These are phyloP conservation scores for Kodamaea restingae DNA, from an alignment of 805 yeast genomes.

Conservation along the genomic window DNA sequence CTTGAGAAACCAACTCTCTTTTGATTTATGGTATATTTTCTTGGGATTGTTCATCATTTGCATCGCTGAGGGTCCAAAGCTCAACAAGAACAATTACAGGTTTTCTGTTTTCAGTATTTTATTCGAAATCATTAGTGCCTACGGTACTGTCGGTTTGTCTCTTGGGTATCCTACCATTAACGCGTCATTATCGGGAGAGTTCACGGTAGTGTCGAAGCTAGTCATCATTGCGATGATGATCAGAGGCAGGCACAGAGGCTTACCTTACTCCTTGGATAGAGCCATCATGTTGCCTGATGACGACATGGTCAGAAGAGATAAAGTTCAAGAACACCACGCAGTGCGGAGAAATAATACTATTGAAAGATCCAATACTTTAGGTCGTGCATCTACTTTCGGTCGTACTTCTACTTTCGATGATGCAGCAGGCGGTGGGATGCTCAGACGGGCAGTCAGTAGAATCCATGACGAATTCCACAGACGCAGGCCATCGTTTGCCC, in stretches of 20 bases:
- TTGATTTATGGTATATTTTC: conserved; percentile 91
- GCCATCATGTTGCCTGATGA: conserved; percentile 85
- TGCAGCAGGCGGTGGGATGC: conserved; percentile 1
- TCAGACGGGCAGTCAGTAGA: conserved; percentile 4
- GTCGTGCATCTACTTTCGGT: conserved; percentile 10
- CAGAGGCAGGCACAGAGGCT: conserved; percentile 94
- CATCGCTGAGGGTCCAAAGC: conserved; percentile 71
- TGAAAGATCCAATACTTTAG: conserved; percentile 18
- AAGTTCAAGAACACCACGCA: conserved; percentile 52
- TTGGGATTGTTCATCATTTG: conserved; percentile 83
- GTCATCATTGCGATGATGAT: conserved; percentile 86
- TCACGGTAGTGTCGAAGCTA: conserved; percentile 70
- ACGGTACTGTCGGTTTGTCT: conserved; percentile 94
- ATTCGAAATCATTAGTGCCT: conserved; percentile 90
- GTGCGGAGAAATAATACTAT: conserved; percentile 26
- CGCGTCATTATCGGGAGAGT: conserved; percentile 71
- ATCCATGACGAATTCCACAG: conserved; percentile 1
- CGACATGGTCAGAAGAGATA: conserved; percentile 58
- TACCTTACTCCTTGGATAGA: conserved; percentile 89
- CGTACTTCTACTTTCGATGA: conserved; percentile 10
- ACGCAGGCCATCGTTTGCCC: neutral
- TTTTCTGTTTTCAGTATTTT: conserved; percentile 70
- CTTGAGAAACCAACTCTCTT: conserved; percentile 85
- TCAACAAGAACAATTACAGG: conserved; percentile 39
- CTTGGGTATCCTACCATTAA: conserved; percentile 70